Conservation (phyloP, 2,329 filamentous ascomycete genomes). For the Sphaerulina populicola region DNA sequence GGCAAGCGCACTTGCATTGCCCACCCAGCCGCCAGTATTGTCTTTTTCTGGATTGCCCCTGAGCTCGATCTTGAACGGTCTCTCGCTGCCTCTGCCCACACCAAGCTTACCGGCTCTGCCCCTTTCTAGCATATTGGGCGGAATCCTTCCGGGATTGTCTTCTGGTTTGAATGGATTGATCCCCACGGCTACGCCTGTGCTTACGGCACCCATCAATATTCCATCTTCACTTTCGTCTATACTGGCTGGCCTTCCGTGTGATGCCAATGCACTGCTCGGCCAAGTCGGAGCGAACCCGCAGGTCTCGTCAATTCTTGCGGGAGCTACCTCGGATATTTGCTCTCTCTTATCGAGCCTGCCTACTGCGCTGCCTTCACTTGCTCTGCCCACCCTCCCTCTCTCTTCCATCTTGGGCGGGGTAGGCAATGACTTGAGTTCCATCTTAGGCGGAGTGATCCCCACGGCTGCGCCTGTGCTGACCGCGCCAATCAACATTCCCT, state of each 20-base stretch:
- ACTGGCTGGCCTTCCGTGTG: background rate
- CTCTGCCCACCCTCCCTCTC: background rate
- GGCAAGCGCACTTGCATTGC: background rate
- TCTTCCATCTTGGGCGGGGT: background rate
- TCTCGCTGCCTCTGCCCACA: background rate
- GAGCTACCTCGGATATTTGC: background rate
- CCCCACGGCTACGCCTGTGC: background rate
- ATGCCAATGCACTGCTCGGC: background rate
- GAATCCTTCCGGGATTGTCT: background rate
- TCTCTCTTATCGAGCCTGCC: no score
- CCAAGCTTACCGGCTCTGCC: background rate
- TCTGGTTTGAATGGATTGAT: background rate
- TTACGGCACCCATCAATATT: background rate
- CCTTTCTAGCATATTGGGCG: background rate
- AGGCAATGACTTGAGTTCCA: background rate
- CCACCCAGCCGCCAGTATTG: background rate
- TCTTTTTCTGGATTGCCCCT: background rate
- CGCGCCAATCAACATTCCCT: background rate
- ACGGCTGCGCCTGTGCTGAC: background rate
- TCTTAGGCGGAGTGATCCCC: background rate
- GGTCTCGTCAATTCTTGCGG: background rate
- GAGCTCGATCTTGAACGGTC: background rate
- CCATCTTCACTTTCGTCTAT: background rate
- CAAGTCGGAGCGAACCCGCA: background rate
- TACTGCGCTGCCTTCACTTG: no score